Evolutionary conservation across 768 basidiomycete species (phyloP).

Genomic region (Solioccasus polychromus): DNA sequence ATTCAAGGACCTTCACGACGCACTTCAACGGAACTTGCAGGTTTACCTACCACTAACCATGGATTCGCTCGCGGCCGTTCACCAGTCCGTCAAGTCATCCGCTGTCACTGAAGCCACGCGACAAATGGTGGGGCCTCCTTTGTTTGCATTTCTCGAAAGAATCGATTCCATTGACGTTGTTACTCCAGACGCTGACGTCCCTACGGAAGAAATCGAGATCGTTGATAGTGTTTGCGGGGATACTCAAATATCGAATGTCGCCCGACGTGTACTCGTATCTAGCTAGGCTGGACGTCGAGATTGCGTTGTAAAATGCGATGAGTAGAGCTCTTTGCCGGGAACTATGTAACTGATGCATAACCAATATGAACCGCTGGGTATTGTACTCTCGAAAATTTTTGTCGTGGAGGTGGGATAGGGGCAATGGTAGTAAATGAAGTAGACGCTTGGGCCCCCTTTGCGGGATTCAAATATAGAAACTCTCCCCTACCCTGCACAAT

Average conservation of each 20-base stretch:
- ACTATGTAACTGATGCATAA: too few species aligned
- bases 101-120: constrained; percentile 70
- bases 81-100: constrained; percentile 72
- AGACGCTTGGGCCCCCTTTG: too few species aligned
- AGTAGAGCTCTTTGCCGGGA: too few species aligned
- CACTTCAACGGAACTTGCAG: constrained; percentile 86
- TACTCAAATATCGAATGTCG: constrained; percentile 86
- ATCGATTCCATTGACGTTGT: constrained; percentile 14
- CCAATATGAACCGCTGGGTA: too few species aligned
- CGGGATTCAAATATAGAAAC: too few species aligned
- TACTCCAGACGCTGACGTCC: constrained; percentile 54
- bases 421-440: too few species aligned
- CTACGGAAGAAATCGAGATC: constrained; percentile 80
- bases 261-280: constrained; percentile 89
- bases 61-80: constrained; percentile 84
- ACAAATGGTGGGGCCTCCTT: constrained; percentile 66
- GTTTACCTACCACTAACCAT: constrained; percentile 86
- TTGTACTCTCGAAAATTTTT: too few species aligned
- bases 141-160: constrained; percentile 4
- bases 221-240: constrained; percentile 84
- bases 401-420: too few species aligned
- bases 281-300: constrained; percentile 81
- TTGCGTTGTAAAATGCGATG: constrained; percentile 64
- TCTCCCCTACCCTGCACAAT: too few species aligned
- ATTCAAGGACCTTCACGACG: constrained; percentile 83